Conservation (phyloP, 2,329 filamentous ascomycete genomes). For the Trichophyton verrucosum region DNA sequence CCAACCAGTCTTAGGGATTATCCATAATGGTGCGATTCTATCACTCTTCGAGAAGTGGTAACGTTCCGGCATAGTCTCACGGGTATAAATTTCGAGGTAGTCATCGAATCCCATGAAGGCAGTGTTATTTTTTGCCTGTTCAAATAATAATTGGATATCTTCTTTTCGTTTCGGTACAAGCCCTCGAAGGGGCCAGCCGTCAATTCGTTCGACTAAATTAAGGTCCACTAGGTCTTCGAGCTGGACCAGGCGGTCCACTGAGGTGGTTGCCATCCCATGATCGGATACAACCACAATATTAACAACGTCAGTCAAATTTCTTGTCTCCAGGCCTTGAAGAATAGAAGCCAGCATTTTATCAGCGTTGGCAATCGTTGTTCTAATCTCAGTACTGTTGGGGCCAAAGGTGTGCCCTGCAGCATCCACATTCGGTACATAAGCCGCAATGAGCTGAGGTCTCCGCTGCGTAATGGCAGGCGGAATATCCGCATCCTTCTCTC, state of each 20-base stretch:
- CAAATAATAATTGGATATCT: conserved; percentile 57
- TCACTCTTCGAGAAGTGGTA: conserved; percentile 85
- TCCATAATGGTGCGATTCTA: conserved; percentile 89
- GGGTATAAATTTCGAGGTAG: conserved; percentile 74
- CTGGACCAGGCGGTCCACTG: conserved; percentile 66
- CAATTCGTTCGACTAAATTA: conserved; percentile 63
- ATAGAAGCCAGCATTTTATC: conserved; percentile 71
- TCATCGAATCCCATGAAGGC: conserved; percentile 37
- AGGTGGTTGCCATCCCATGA: conserved; percentile 95
- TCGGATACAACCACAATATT: conserved; percentile 96
- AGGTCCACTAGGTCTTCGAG: conserved; percentile 79
- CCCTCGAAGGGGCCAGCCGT: conserved; percentile 90
- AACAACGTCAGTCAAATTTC: conserved; percentile 79
- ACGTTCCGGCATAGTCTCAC: conserved; percentile 74
- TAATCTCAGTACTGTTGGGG: conserved; percentile 88
- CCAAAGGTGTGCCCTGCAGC: conserved; percentile 75
- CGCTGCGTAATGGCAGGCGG: conserved; percentile 39
- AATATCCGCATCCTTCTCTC: conserved; percentile 41
- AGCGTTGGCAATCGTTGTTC: conserved; percentile 60
- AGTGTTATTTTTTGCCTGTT: conserved; percentile 39
- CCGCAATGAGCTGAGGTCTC: conserved; percentile 81
- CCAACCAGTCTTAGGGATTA: conserved; percentile 86
- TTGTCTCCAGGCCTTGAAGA: conserved; percentile 60
- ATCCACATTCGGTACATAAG: conserved; percentile 91
- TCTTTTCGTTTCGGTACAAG: conserved; percentile 61